Base-by-base conservation (phyloP, 129 eudicot genomes). In the Escallonia rubra region DNA sequence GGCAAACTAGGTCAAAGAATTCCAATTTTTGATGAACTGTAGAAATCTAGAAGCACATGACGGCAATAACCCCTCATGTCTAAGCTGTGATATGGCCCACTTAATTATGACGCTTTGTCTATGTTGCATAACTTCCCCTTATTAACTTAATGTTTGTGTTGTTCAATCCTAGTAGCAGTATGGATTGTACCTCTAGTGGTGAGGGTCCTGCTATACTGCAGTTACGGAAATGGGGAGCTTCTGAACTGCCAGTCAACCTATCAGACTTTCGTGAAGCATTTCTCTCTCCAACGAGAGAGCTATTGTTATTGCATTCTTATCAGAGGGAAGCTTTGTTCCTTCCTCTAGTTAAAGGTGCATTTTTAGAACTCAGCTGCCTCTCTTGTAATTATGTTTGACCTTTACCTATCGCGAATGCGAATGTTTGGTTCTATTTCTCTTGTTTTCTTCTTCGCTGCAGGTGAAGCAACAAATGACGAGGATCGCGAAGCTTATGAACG, bases 261-360 rank as follows among this genome's bases (percentile, higher is more conserved):
- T 76, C 88, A 34, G 82, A 84, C 71, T 93, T 80, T 74, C 82
- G 80, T 41, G 96, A 93, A 78, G 98, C 92, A 72, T 93, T 89
- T 78, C 71, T 89, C 46, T 89, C 96, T 65, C 96, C 96, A 34
- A 82, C 85, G n/a, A 76, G 92, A 74, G 82, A 85, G 74, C 71
- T 81, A 4, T 53, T 89, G 72, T 54, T 86, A 60, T 74, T 93
- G 78, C 92, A 78, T 65, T 89, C 98, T 4, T 70, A 80, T 72
- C 76, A 86, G 44, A 57, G 76, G 51, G 95, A 89, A 68, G 98
- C 86, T 41, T 61, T 89, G 69, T 71, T 89, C 77, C 77, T 93
- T 76, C 98, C 95, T 68, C 61, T 89, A 45, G 84, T 67, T 71
- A 84, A 83, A 86, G 86, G 95, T 89, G 63, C 76, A 68, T 58